Base-by-base conservation (phyloP, 2,329 filamentous ascomycete species). In the Tolypocladium paradoxum region DNA sequence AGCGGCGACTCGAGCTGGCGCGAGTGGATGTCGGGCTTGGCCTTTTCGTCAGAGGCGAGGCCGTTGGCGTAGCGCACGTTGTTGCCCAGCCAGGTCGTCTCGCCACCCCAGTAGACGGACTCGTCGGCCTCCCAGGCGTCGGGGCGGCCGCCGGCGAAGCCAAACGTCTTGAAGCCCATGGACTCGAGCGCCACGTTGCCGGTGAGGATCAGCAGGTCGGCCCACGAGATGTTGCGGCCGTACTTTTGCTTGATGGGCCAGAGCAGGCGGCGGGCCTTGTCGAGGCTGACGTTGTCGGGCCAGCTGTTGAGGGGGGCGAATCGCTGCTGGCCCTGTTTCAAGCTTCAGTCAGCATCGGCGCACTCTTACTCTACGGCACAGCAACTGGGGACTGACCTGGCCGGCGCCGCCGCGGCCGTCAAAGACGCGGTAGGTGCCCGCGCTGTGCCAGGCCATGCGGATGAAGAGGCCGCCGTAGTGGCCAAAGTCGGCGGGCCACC, bases 161-260 rank as follows among this genome's bases (percentile, higher is more conserved):
- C 87, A 57, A 87, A 83, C 38, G 85, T 83, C 71, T 83, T 79
- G 71, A 87, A 79, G 56, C 84, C 87, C 84, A 88, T 89, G 57
- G 79, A 81, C 72, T 90, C 87, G 58, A 90, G 77, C 48, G 87
- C 85, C 18, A 90, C 85, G 66, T 90, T 90, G 59, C 87, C 87
- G 31, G 84, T 79, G 52, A 90, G 77, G 53, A 89, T 75, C 49
- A 85, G 68, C 55, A 90, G 71, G 65, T 90, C 87, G 27, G 86
- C 83, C 87, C 87, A 90, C 0, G 87, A 90, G 69, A 90, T 86
- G 75, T 87, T 88, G 76, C 82, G 82, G 67, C 87, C 87, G 60
- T 90, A 90, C 77, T 90, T 90, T 62, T 88, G 85, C 80, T 90
- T 90, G 73, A 90, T 83, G 53, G 87, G 87, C 84, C 85, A 89